These are phyloP conservation scores for Boletus sensibilis DNA, from an alignment of 768 basidiomycete species.

Conservation along the genomic window DNA sequence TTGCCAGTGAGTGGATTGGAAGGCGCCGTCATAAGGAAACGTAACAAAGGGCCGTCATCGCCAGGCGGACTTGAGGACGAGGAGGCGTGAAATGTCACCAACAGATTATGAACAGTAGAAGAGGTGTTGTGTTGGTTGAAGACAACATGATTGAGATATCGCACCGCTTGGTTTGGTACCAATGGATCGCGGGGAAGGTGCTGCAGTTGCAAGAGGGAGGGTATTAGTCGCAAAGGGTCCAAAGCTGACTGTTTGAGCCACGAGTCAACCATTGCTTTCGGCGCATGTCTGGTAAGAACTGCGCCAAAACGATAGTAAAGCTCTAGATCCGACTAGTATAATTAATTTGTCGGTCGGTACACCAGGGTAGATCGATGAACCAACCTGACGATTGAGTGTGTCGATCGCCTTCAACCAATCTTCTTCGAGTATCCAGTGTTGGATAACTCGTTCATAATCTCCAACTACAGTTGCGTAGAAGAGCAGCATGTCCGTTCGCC, in stretches of 20 bases:
- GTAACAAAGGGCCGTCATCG: slow-evolving; percentile 78
- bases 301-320: slow-evolving; percentile 93
- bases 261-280: slow-evolving; percentile 88
- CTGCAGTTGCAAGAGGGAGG: slow-evolving; percentile 82
- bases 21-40: slow-evolving; percentile 81
- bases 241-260: slow-evolving; percentile 84
- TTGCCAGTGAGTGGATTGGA: slow-evolving; percentile 77
- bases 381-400: slow-evolving; percentile 84
- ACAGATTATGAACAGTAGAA: slow-evolving; percentile 88
- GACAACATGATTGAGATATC: slow-evolving; percentile 83
- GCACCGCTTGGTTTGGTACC: slow-evolving; percentile 81
- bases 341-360: slow-evolving; percentile 1
- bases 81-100: slow-evolving; percentile 82
- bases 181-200: slow-evolving; percentile 69
- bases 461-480: slow-evolving; percentile 82
- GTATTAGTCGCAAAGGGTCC: slow-evolving; percentile 82
- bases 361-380: slow-evolving; percentile 1
- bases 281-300: slow-evolving; percentile 79
- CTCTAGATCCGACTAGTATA: slow-evolving; percentile 68
- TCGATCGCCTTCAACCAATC: slow-evolving; percentile 90
- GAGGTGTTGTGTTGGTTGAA: slow-evolving; percentile 80
- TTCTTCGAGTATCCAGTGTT: slow-evolving; percentile 91
- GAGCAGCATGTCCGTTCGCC: slow-evolving; percentile 88
- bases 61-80: slow-evolving; percentile 43
- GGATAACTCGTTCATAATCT: slow-evolving; percentile 81